Base-by-base conservation (phyloP, 1,284 basidiomycete species). In the Schizophyllum commune region DNA sequence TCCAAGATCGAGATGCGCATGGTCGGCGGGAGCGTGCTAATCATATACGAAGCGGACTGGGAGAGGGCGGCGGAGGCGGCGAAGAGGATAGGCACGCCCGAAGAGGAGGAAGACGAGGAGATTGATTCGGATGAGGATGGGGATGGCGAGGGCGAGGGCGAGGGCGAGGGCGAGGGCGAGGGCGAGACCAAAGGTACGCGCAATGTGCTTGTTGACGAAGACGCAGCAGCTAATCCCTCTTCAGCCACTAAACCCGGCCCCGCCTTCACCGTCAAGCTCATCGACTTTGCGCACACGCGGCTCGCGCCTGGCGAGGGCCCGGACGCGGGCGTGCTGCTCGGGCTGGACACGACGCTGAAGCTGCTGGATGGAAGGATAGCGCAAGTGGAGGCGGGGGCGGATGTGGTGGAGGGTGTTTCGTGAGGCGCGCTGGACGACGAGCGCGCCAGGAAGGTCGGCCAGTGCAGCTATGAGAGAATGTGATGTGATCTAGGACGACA, bases 201-300 rank as follows among this genome's bases (percentile, higher is more conserved):
- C n/a, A 68, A 73, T 58, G 72, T 72, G 58, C 11, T n/a, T 11
- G 47, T 51, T n/a, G n/a, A n/a, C n/a, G n/a, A n/a, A n/a, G n/a
- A n/a, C n/a, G n/a, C n/a, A n/a, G n/a, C n/a, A n/a, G n/a, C n/a
- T n/a, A n/a, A n/a, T n/a, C n/a, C n/a, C n/a, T n/a, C 71, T 71
- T 47, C 65, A 66, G 58, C 68, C 70, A 2, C n/a, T n/a, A 47
- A 47, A 8, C 17, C 39, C 39, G 39, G 39, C 39, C 39, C 39
- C 15, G 82, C 89, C 8, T 87, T 83, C 65, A 76, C 79, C 8
- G 79, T 96, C 61, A 88, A 88, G 63, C 74, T 97, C 65, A 98
- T 98, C 63, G 96, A 98, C 76, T 98, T 98, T 73, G 96, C 94
- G 3, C 96, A 98, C 73, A 91, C 94, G 4, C 78, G 81, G 39